Base-by-base conservation (phyloP, 768 basidiomycete species). In the Pleurotus djamor region DNA sequence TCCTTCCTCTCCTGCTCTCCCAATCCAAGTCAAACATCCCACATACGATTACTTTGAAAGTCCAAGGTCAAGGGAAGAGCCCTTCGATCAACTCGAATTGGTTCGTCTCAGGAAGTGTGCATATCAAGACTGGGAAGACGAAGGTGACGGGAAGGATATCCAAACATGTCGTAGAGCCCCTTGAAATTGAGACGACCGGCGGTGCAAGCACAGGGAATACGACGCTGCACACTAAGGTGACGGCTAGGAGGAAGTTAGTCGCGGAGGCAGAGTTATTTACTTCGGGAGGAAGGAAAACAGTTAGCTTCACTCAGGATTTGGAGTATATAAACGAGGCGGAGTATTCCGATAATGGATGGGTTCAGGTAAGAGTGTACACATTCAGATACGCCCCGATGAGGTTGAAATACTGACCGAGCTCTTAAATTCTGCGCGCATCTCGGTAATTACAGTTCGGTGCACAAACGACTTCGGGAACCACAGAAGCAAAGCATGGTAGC, bases 71-170 rank as follows among this genome's bases (percentile, higher is more conserved):
- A 52, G 82, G 87, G 63, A 64, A 69, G 33, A 71, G 77, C 59
- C 85, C 86, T 48, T 71, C 74, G 4, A 75, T 86, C 69, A 84
- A 85, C 63, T 74, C 76, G 55, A 85, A 86, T 63, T 88, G 86
- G 87, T 84, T 79, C 59, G 76, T 85, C 14, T 84, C 83, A 6
- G 86, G 72, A n/a, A 68, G 68, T 50, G 61, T 88, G n/a, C 84
- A 86, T 65, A 65, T 82, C 38, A 78, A 79, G 4, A 81, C 76
- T 52, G 74, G 82, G 0, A 80, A 76, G 21, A 68, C 70, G 4
- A 73, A 75, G 65, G 87, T 84, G 2, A 84, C 81, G 0, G 84
- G 87, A 21, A 74, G 67, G 49, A 83, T 86, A 59, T 81, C 74
- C 4, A 61, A 55, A 32, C 84, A 86, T 61, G 68, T 77, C 17